Evolutionary conservation across 805 yeast species (phyloP).

Genomic region (Lipomyces anomalus): DNA sequence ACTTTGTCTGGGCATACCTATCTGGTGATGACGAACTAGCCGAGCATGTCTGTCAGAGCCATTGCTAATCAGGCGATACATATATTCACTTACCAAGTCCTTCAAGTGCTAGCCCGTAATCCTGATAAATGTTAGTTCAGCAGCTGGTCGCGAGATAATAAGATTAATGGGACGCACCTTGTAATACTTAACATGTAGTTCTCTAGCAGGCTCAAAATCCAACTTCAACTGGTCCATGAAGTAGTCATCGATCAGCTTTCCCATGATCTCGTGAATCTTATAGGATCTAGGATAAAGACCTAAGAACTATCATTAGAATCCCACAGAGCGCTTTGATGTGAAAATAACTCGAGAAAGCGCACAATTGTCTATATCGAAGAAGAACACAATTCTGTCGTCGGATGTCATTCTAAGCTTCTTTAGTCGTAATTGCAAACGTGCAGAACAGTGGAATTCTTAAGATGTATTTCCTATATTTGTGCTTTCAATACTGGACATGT

Average conservation of each 20-base stretch:
- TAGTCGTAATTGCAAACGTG: no score
- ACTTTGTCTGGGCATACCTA: no score
- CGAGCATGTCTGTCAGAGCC: neutral
- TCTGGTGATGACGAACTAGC: constrained; percentile 45
- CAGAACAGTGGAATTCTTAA: no score
- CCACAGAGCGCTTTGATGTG: neutral
- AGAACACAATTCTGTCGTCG: constrained; percentile 42
- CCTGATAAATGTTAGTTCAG: constrained; percentile 30
- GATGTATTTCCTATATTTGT: no score
- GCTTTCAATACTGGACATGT: no score
- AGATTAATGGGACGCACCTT: constrained; percentile 25
- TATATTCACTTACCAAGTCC: constrained; percentile 49
- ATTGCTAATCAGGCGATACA: neutral
- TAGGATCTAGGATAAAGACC: constrained; percentile 64
- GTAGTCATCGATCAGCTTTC: constrained; percentile 71
- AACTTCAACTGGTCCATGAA: constrained; percentile 61
- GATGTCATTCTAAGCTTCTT: no score
- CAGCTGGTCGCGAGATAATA: neutral
- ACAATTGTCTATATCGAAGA: constrained; percentile 92
- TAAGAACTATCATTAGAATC: no score
- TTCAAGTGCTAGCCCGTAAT: constrained; percentile 89
- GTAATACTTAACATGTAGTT: constrained; percentile 69
- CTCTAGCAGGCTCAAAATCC: constrained; percentile 65
- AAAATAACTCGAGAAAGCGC: no score
- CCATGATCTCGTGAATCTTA: constrained; percentile 82